phyloP scores from a whole-genome alignment of 768 basidiomycete species.

The Rhizopogon sp. region DNA sequence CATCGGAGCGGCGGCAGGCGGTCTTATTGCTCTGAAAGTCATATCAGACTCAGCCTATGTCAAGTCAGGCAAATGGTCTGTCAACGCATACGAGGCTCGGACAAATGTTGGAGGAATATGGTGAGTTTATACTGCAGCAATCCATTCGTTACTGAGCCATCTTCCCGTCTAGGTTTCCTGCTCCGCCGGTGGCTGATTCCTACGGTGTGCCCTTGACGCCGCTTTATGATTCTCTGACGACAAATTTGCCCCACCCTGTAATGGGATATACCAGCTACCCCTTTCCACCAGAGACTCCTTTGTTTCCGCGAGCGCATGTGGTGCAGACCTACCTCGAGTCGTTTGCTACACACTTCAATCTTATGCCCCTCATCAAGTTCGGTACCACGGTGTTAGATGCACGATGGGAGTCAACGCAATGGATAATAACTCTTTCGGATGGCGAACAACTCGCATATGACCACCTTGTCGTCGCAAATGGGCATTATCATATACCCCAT shows the following conservation, averaged over 20 bases:
- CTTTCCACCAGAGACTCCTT: conserved; percentile 68
- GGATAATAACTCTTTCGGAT: conserved; percentile 45
- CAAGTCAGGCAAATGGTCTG: conserved; percentile 57
- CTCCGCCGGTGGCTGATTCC: conserved; percentile 42
- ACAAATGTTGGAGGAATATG: conserved; percentile 72
- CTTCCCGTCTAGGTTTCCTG: conserved; percentile 44
- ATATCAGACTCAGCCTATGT: conserved; percentile 55
- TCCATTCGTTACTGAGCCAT: not conserved
- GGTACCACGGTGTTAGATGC: conserved; percentile 49
- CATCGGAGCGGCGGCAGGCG: conserved; percentile 74
- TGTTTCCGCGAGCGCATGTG: conserved; percentile 57
- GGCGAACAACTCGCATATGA: conserved; percentile 44
- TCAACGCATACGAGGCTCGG: conserved; percentile 59
- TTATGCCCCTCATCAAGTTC: conserved; percentile 59
- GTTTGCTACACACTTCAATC: conserved; percentile 58
- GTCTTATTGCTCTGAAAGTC: conserved; percentile 65
- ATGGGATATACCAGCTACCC: conserved; percentile 64
- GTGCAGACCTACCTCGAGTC: conserved; percentile 67
- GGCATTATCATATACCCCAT: conserved; percentile 64
- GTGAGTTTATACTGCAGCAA: conserved; percentile 33
- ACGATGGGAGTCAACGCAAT: conserved; percentile 35
- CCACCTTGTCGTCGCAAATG: conserved; percentile 69
- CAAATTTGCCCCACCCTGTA: conserved; percentile 73
- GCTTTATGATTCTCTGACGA: conserved; percentile 76
- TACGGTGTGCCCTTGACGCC: conserved; percentile 47